Conservation (phyloP, 108 stramenopile species). For the Cyclotella cryptica region DNA sequence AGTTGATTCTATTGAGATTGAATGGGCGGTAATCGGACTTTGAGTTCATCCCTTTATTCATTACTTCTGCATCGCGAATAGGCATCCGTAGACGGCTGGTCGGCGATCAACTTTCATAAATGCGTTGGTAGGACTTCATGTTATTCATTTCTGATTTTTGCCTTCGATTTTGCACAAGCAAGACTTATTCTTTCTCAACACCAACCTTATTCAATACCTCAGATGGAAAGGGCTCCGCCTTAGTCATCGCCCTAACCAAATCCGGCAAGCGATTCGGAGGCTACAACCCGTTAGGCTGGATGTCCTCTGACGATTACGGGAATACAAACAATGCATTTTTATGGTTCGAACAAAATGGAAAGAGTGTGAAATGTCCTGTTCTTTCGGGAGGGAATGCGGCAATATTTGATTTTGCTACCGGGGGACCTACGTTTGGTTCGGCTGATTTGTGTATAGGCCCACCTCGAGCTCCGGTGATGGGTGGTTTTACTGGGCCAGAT, state of each 20-base stretch:
- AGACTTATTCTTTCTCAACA: too few species aligned
- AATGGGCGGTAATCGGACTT: too few species aligned
- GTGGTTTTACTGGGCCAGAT: conserved; percentile 85
- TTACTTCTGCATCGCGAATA: too few species aligned
- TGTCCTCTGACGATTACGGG: conserved; percentile 76
- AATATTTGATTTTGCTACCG: conserved; percentile 82
- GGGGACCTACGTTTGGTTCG: conserved; percentile 81
- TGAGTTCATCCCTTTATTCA: background rate
- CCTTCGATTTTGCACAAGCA: too few species aligned
- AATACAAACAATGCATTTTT: conserved; percentile 77
- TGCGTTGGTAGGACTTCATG: conserved; percentile 36
- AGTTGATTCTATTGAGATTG: background rate
- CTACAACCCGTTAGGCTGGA: conserved; percentile 81
- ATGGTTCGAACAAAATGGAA: conserved; percentile 58
- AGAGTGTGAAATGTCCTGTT: conserved; percentile 53
- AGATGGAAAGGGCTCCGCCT: conserved; percentile 70
- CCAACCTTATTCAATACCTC: too few species aligned
- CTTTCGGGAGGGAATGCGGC: conserved; percentile 75
- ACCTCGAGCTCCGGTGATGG: conserved; percentile 79
- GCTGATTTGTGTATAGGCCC: conserved; percentile 75
- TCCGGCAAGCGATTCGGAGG: conserved; percentile 75
- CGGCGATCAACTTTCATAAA: conserved; percentile 77
- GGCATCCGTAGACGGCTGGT: conserved; percentile 80
- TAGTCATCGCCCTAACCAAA: conserved; percentile 65
- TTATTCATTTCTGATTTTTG: background rate